Base-by-base conservation (phyloP, 768 basidiomycete species). In the Suillus subluteus region DNA sequence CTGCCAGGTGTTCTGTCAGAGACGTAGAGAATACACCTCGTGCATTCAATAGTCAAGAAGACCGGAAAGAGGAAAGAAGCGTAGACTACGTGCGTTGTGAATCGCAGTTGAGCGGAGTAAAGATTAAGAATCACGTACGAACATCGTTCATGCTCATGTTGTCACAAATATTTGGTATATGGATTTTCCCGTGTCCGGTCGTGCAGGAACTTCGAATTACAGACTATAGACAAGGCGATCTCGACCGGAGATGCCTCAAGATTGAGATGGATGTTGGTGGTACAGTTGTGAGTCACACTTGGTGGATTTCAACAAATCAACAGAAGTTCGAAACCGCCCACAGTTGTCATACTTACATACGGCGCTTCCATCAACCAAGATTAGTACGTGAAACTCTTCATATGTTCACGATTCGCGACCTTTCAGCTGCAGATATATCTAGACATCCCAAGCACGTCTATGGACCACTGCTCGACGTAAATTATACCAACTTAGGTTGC, bases 41-140 rank as follows among this genome's bases (percentile, higher is more conserved):
- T 35, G 0, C 8, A 30, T 3, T 75, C 74, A 18, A 76, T 38
- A 0, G 50, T 54, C 0, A 74, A 0, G 23, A 75, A 75, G 0
- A 66, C 11, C 0, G 68, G 66, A 1, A 74, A 0, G 2, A 72
- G 62, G 4, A 74, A 35, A 41, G 68, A 13, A 13, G 30, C 52
- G 23, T 50, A 65, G 8, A 71, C 72, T 70, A 6, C 21, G 21
- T 21, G 38, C 6, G 48, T 37, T 38, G 3, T 52, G 23, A 48
- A 40, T 46, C 54, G 62, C 40, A 44, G n/a, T 30, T 21, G 59
- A 21, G 26, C 26, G 41, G 59, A 21, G 55, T 56, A 61, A 43
- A 41, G 23, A 40, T 43, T 43, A 41, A 8, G 26, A 56, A 43
- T 61, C 59, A 61, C 59, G 59, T 61, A 61, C 59, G 11, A 43